phyloP scores from a whole-genome alignment of 2,329 filamentous ascomycete species.

The Cladosporium sp. region DNA sequence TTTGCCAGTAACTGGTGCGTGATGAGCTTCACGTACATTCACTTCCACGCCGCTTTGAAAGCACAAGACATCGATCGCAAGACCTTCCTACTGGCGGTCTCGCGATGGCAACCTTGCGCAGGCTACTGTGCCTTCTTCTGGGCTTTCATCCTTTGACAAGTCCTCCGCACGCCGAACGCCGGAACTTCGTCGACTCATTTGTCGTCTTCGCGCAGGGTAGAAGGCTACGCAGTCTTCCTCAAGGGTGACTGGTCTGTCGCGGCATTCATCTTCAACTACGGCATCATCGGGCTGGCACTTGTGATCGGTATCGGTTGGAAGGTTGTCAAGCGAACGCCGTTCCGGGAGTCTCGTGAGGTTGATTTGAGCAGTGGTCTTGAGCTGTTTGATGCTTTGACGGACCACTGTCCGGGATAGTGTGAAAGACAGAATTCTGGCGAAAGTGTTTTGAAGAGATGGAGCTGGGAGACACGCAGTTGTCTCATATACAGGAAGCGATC shows the following conservation, averaged over 20 bases:
- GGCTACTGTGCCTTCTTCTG: background rate
- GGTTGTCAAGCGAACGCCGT: background rate
- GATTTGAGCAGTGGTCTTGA: background rate
- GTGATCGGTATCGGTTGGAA: background rate
- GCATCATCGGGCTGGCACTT: background rate
- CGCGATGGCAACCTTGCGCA: background rate
- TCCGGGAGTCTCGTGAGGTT: background rate
- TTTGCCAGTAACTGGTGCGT: background rate
- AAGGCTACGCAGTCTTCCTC: background rate
- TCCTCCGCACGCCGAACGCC: background rate
- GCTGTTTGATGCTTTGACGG: background rate
- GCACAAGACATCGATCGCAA: background rate
- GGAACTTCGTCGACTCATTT: background rate
- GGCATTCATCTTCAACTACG: background rate
- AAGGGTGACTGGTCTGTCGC: background rate
- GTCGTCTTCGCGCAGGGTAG: background rate
- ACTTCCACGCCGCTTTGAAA: background rate
- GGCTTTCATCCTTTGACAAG: background rate
- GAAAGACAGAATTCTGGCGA: background rate
- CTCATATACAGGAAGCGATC: background rate
- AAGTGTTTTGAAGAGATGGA: background rate
- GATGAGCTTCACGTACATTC: background rate
- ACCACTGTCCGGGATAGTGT: background rate
- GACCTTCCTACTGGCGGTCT: background rate
- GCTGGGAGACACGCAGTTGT: background rate